phyloP scores from a whole-genome alignment of 768 basidiomycete genomes.

The Cystofilobasidium macerans region DNA sequence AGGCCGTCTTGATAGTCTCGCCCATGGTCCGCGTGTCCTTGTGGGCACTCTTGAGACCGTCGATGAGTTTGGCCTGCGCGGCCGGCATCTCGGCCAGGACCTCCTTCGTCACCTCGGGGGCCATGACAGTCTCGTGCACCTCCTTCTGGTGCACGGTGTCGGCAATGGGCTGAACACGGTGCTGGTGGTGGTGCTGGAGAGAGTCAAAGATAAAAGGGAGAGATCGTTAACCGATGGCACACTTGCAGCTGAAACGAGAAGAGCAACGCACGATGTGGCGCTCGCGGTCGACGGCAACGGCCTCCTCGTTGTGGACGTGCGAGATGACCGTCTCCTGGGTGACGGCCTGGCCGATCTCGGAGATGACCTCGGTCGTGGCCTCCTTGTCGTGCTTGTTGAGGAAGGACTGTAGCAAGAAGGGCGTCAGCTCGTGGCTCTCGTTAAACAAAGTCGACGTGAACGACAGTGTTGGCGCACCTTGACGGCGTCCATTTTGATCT shows the following conservation, averaged over 20 bases:
- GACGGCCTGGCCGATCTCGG: constrained; percentile 37
- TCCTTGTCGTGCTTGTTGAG: constrained; percentile 19
- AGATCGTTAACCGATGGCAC: no score
- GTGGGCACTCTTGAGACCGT: constrained; percentile 34
- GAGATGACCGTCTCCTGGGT: constrained; percentile 36
- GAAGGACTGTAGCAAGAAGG: no score
- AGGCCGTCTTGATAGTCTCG: constrained; percentile 31
- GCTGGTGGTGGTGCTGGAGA: constrained; percentile 32
- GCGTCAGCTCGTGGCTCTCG: no score
- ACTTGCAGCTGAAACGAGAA: no score
- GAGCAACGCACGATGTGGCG: no score
- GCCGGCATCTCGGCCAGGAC: constrained; percentile 38
- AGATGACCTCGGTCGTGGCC: constrained; percentile 32
- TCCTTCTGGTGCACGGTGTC: constrained; percentile 31
- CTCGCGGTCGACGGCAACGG: constrained; percentile 40
- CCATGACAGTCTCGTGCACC: constrained; percentile 34
- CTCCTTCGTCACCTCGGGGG: constrained; percentile 36
- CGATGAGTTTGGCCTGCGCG: constrained; percentile 35
- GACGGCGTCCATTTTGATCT: not conserved
- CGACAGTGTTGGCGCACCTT: no score
- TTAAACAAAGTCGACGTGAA: no score
- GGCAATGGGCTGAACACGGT: constrained; percentile 39
- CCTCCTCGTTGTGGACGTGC: constrained; percentile 34
- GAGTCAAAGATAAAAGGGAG: no score
- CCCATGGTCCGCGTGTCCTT: constrained; percentile 30